Evolutionary conservation across 768 basidiomycete species (phyloP).

Genomic region (Lactarius hengduanensis): DNA sequence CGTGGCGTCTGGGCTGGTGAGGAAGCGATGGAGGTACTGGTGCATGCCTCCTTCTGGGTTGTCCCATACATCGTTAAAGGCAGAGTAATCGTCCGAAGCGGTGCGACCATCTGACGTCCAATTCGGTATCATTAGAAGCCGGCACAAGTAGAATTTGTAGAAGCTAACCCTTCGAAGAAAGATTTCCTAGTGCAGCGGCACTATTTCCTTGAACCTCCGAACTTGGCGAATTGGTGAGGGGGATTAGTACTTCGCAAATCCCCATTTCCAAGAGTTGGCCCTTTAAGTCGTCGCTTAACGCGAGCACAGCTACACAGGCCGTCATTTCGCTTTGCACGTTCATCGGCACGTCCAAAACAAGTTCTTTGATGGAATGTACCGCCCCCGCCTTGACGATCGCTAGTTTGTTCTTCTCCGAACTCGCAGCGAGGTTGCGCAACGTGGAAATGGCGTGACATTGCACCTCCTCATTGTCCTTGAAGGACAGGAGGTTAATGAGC

Average conservation of each 20-base stretch:
- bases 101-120: constrained; percentile 63
- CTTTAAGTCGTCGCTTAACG: constrained; percentile 95
- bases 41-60: constrained; percentile 98
- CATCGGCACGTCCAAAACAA: constrained; percentile 92
- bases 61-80: constrained; percentile 98
- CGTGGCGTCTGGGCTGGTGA: constrained; percentile 90
- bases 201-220: constrained; percentile 99
- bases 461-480: constrained; percentile 99
- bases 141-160: neutral
- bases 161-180: constrained; percentile 87
- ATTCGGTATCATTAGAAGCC: constrained; percentile 3
- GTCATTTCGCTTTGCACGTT: constrained; percentile 99
- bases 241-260: constrained; percentile 95
- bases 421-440: constrained; percentile 92
- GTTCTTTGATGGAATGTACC: constrained; percentile 93
- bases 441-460: constrained; percentile 99
- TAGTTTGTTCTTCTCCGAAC: constrained; percentile 96
- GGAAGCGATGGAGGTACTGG: constrained; percentile 88
- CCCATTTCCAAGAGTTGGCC: constrained; percentile 97
- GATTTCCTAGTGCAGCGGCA: constrained; percentile 94
- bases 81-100: constrained; percentile 85
- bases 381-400: constrained; percentile 98
- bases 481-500: constrained; percentile 91
- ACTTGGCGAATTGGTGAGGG: constrained; percentile 91
- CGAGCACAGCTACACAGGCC: constrained; percentile 95